phyloP scores from a whole-genome alignment of 2,329 filamentous ascomycete genomes.

The Sporothrix schenckii region DNA sequence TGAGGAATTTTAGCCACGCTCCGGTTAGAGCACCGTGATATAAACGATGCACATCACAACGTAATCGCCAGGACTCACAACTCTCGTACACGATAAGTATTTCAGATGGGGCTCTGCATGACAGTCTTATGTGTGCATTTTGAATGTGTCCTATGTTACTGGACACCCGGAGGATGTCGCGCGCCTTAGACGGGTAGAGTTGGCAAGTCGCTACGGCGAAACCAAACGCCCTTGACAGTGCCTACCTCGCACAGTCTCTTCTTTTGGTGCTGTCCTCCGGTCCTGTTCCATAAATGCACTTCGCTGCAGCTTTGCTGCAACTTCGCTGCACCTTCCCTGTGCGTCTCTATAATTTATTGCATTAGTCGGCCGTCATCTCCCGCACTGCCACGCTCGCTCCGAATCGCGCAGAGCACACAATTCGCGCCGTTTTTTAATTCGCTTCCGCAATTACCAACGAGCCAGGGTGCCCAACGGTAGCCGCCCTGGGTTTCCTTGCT shows the following conservation, averaged over 20 bases:
- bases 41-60: not conserved
- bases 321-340: constrained; percentile 11
- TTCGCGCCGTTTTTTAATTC: not conserved
- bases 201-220: not conserved
- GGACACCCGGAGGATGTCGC: not conserved
- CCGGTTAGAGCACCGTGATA: not conserved
- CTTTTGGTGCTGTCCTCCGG: not conserved
- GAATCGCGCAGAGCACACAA: not conserved
- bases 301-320: constrained; percentile 11
- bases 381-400: constrained; percentile 25
- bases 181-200: not conserved
- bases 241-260: not conserved
- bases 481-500: not conserved
- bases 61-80: not conserved
- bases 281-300: not conserved
- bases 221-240: not conserved
- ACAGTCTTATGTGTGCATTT: not conserved
- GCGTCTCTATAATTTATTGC: not conserved
- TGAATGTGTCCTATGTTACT: not conserved
- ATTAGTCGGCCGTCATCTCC: not conserved
- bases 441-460: not conserved
- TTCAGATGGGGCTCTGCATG: not conserved
- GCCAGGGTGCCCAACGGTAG: not conserved
- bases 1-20: not conserved
- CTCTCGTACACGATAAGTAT: not conserved